Evolutionary conservation across 345 rosid species (phyloP).

Genomic region (Aethionema arabicum): DNA sequence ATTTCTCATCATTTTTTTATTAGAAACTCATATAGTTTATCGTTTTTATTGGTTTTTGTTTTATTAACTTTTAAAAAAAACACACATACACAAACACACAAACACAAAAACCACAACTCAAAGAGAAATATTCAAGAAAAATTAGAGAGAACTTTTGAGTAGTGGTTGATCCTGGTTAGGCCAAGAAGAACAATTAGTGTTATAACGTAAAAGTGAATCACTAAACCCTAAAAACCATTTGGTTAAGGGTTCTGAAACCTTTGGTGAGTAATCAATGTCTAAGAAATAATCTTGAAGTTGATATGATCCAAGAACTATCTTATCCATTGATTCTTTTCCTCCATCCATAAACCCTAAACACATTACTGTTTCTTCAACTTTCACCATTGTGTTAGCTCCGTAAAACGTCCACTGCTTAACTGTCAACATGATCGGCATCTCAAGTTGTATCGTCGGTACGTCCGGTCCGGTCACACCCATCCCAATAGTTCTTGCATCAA

Average conservation of each 20-base stretch:
- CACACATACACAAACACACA: no score
- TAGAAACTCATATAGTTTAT: no score
- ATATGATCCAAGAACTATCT: conserved; percentile 29
- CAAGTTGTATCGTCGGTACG: conserved; percentile 27
- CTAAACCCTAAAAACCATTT: conserved; percentile 32
- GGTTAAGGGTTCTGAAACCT: not conserved
- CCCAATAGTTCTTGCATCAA: not conserved
- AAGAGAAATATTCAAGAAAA: no score
- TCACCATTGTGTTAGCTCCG: conserved; percentile 26
- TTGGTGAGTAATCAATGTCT: conserved; percentile 22
- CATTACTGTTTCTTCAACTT: conserved; percentile 22
- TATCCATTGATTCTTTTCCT: not conserved
- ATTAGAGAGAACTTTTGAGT: no score
- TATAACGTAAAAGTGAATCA: conserved; percentile 28
- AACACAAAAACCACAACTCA: no score
- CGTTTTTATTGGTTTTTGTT: no score
- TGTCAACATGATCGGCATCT: conserved; percentile 4
- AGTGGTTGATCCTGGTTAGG: not conserved
- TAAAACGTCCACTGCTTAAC: conserved; percentile 25
- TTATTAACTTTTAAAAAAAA: no score
- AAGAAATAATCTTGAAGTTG: conserved; percentile 32
- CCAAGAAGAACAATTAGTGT: conserved; percentile 32
- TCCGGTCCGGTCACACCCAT: not conserved
- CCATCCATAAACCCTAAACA: conserved; percentile 37
- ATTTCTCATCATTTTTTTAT: no score